Evolutionary conservation across 305 asterid species (phyloP).

Genomic region (Fraxinus floribunda): DNA sequence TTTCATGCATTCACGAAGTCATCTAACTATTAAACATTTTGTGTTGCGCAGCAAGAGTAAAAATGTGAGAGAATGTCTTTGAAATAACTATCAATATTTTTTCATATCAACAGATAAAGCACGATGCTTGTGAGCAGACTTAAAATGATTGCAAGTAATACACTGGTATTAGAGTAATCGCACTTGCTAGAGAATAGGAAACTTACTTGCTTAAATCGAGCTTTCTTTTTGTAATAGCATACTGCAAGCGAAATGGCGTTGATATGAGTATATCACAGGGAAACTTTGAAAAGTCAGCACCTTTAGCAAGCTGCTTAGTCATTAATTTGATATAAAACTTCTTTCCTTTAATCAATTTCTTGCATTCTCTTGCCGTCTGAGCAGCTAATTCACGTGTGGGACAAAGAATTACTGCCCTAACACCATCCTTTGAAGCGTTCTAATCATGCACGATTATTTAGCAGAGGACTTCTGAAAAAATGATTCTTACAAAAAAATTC

Average conservation of each 20-base stretch:
- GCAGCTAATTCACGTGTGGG: slow-evolving; percentile 98
- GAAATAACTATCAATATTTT: background rate
- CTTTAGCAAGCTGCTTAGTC: slow-evolving; percentile 83
- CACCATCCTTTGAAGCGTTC: slow-evolving; percentile 75
- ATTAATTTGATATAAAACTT: slow-evolving; percentile 73
- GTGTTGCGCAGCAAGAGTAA: background rate
- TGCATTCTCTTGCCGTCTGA: slow-evolving; percentile 94
- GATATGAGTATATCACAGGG: slow-evolving; percentile 94
- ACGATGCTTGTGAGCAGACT: slow-evolving; percentile 1
- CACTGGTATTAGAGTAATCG: background rate
- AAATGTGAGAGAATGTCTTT: background rate
- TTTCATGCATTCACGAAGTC: background rate
- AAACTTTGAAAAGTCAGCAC: slow-evolving; percentile 74
- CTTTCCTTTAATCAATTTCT: slow-evolving; percentile 74
- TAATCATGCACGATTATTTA: slow-evolving; percentile 32
- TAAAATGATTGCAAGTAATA: slow-evolving; percentile 3
- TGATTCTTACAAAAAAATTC: background rate
- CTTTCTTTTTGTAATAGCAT: slow-evolving; percentile 72
- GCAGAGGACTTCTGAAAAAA: slow-evolving; percentile 24
- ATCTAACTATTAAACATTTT: background rate
- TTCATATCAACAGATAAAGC: slow-evolving; percentile 2
- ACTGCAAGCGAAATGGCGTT: slow-evolving; percentile 70
- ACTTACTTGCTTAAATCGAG: slow-evolving; percentile 90
- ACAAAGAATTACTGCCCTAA: slow-evolving; percentile 79
- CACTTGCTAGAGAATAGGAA: slow-evolving; percentile 4